These are phyloP conservation scores for Scorias spongiosa DNA, from an alignment of 2,329 filamentous ascomycete genomes.

Conservation along the genomic window DNA sequence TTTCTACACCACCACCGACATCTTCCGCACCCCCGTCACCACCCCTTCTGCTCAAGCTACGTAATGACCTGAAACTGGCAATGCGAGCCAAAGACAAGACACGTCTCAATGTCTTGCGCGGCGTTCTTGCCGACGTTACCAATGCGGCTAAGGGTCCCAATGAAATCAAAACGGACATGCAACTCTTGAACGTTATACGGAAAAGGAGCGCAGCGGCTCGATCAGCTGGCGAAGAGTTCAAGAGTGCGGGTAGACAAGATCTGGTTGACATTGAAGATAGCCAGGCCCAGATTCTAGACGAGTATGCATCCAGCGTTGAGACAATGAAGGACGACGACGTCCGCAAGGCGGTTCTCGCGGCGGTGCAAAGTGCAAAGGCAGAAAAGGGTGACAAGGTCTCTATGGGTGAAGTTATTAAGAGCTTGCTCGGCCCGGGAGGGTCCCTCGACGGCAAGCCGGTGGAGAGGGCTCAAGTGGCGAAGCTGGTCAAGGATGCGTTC, in stretches of 20 bases:
- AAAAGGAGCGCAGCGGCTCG: conserved; percentile 44
- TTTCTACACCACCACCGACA: conserved; percentile 9
- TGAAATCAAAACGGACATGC: conserved; percentile 55
- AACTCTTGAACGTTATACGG: conserved; percentile 52
- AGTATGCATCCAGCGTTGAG: conserved; percentile 47
- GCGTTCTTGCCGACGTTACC: conserved; percentile 52
- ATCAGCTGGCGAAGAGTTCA: conserved; percentile 49
- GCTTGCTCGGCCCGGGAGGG: conserved; percentile 34
- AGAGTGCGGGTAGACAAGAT: conserved; percentile 48
- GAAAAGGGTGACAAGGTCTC: conserved; percentile 33
- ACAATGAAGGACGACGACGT: conserved; percentile 45
- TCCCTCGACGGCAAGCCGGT: conserved; percentile 48
- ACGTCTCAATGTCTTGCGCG: conserved; percentile 53
- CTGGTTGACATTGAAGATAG: conserved; percentile 54
- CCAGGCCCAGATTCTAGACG: conserved; percentile 49
- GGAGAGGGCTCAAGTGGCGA: conserved; percentile 45
- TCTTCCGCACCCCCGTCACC: conserved; percentile 14
- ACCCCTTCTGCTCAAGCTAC: conserved; percentile 29
- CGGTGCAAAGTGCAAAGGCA: conserved; percentile 36
- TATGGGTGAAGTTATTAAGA: conserved; percentile 50
- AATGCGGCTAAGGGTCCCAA: conserved; percentile 59
- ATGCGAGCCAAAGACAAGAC: conserved; percentile 36
- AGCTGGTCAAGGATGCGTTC: conserved; percentile 38
- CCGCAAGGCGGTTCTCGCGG: conserved; percentile 34
- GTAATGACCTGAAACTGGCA: conserved; percentile 31